A percentile compares a stretch with the other conserved stretches of the same genome.
phyloP scores from a whole-genome alignment of 2,329 filamentous ascomycete genomes.

The Exophiala alcalophila region DNA sequence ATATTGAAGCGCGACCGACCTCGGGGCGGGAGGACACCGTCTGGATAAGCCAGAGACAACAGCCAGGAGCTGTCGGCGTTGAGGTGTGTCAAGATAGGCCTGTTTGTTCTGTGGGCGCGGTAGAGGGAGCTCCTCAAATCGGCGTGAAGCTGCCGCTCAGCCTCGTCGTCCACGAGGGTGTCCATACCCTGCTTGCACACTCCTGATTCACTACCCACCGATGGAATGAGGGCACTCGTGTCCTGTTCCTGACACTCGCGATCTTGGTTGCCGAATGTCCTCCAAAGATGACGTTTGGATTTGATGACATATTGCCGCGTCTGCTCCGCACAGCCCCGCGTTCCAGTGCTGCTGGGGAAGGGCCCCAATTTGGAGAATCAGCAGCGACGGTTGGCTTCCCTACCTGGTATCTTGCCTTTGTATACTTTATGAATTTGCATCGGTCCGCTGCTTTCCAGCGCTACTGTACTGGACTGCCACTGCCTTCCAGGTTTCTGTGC shows the following conservation, averaged over 20 bases:
- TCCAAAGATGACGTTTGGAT: too few relatives aligned
- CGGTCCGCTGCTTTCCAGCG: too few relatives aligned
- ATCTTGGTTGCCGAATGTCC: too few relatives aligned
- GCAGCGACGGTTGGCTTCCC: too few relatives aligned
- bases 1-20: constrained; percentile 60
- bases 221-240: neutral
- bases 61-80: constrained; percentile 68
- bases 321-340: too few relatives aligned
- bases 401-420: too few relatives aligned
- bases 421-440: too few relatives aligned
- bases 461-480: too few relatives aligned
- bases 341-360: too few relatives aligned
- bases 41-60: constrained; percentile 60
- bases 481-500: too few relatives aligned
- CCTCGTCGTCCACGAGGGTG: constrained; percentile 2
- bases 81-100: constrained; percentile 60
- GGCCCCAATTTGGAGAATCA: too few relatives aligned
- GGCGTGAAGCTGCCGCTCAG: constrained; percentile 7
- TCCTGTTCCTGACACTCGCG: neutral
- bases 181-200: constrained; percentile 3
- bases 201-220: neutral
- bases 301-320: too few relatives aligned
- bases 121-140: constrained; percentile 9
- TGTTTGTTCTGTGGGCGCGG: constrained; percentile 19
- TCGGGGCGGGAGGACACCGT: constrained; percentile 41